These are phyloP conservation scores for Mangifera indica DNA, from an alignment of 345 rosid species.

Conservation along the genomic window DNA sequence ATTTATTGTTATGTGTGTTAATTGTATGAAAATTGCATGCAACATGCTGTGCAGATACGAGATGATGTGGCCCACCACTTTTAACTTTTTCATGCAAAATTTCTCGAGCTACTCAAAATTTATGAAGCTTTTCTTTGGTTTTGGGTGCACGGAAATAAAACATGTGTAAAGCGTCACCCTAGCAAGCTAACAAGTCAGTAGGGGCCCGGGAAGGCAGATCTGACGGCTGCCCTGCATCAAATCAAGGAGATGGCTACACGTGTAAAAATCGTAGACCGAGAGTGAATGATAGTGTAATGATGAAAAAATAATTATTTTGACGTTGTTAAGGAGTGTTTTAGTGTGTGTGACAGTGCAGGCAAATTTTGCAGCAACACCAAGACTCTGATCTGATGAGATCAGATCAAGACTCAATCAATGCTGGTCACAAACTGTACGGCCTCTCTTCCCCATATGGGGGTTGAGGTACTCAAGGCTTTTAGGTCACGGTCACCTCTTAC, in stretches of 20 bases:
- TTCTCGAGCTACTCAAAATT: slow-evolving; percentile 55
- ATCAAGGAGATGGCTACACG: slow-evolving; percentile 27
- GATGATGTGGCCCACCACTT: slow-evolving; percentile 19
- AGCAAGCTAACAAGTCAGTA: neutral
- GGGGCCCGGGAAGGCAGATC: slow-evolving; percentile 23
- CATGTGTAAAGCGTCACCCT: slow-evolving; percentile 14
- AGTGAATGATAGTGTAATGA: slow-evolving; percentile 56
- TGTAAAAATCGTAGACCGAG: slow-evolving; percentile 22
- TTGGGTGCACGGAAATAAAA: neutral
- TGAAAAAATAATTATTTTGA: slow-evolving; percentile 45
- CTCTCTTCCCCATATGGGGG: slow-evolving; percentile 15
- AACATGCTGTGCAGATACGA: slow-evolving; percentile 17
- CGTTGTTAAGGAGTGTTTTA: slow-evolving; percentile 30
- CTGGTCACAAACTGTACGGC: slow-evolving; percentile 18
- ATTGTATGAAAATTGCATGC: slow-evolving; percentile 39
- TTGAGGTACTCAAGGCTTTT: slow-evolving; percentile 27
- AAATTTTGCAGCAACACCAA: slow-evolving; percentile 4
- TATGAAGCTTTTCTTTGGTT: slow-evolving; percentile 16
- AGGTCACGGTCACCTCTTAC: slow-evolving; percentile 8
- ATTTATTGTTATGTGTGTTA: neutral
- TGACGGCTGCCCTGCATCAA: slow-evolving; percentile 32
- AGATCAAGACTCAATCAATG: neutral
- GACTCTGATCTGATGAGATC: neutral
- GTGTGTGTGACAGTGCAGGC: slow-evolving; percentile 15
- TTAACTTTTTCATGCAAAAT: slow-evolving; percentile 41